Conservation (phyloP, 1,284 basidiomycete species). For the Stygiomarasmius scandens region DNA sequence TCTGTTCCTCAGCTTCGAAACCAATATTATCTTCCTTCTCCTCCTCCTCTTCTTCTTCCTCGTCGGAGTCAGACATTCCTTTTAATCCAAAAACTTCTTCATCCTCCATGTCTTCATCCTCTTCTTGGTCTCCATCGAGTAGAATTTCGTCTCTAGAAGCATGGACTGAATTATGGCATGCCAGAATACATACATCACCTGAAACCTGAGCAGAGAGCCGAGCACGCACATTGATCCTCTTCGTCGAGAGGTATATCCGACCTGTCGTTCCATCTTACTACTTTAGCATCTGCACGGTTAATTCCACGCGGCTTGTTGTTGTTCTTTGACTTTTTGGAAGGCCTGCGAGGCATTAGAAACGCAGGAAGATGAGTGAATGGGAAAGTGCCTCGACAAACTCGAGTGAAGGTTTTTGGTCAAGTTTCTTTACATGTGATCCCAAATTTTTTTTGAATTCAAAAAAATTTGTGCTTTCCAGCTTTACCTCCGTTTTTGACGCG, state of each 20-base stretch:
- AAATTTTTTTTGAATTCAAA: no score
- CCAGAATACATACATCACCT: neutral
- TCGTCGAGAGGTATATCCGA: constrained; percentile 74
- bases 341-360: constrained; percentile 28
- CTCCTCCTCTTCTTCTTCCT: constrained; percentile 48
- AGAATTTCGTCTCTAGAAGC: constrained; percentile 77
- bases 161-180: constrained; percentile 52
- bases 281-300: constrained; percentile 50
- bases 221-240: constrained; percentile 71
- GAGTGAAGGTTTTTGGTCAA: no score
- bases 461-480: no score
- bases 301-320: constrained; percentile 45
- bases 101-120: constrained; percentile 49
- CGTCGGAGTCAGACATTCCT: constrained; percentile 53
- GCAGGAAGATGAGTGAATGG: neutral
- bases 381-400: neutral
- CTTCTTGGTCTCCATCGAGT: constrained; percentile 58
- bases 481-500: no score
- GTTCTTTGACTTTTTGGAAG: constrained; percentile 27
- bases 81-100: constrained; percentile 78
- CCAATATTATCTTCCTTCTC: constrained; percentile 44
- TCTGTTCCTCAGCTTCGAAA: constrained; percentile 43
- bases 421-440: no score
- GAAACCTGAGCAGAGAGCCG: neutral
- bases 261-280: constrained; percentile 65